Base-by-base conservation (phyloP, 2,329 filamentous ascomycete species). In the Periglandula ipomoeae region DNA sequence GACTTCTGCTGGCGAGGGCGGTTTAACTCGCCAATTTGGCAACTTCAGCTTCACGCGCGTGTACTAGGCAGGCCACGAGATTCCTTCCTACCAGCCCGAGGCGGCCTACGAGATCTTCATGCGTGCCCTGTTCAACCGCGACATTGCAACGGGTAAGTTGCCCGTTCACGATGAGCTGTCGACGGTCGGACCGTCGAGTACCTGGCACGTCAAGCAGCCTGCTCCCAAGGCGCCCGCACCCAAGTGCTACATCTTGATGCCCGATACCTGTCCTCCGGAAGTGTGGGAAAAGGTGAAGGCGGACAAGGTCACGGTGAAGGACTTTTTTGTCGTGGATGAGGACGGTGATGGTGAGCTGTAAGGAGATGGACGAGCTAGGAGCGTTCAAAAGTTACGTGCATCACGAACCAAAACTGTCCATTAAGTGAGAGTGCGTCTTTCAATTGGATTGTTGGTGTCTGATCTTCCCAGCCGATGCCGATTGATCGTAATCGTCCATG, bases 1-100 rank as follows among this genome's bases (percentile, higher is more conserved):
- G 7, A 79, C 85, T 9, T 82, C 84, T 54, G 73, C 71, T 13
- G 72, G 74, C 13, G 77, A 80, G 58, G 82, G 75, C 38, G 87
- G 87, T 19, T 75, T 80, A 50, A 85, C 87, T 0, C 77, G 87
- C 5, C 86, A 91, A 62, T 83, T 79, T 56, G 87, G 84, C 9
- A 89, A 89, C 58, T 76, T 84, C 52, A 79, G 74, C 35, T 85
- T 85, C 63, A 78, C 76, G 24, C 73, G 82, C 2, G 73, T 85
- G 35, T 85, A 81, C 59, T 76, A 85, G 57, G 72, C 81, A 9
- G 81, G 83, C 3, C 82, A 85, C 59, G 73, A 78, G 56, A 73
- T 82, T 0, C 77, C 79, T 0, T 74, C 72, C 34, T 80, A 78
- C 57, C 78, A 82, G 63, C 80, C 79, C 4, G 66, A 72, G 52